These are phyloP conservation scores for Xylaria sp. DNA, from an alignment of 2,329 filamentous ascomycete species.

Conservation along the genomic window DNA sequence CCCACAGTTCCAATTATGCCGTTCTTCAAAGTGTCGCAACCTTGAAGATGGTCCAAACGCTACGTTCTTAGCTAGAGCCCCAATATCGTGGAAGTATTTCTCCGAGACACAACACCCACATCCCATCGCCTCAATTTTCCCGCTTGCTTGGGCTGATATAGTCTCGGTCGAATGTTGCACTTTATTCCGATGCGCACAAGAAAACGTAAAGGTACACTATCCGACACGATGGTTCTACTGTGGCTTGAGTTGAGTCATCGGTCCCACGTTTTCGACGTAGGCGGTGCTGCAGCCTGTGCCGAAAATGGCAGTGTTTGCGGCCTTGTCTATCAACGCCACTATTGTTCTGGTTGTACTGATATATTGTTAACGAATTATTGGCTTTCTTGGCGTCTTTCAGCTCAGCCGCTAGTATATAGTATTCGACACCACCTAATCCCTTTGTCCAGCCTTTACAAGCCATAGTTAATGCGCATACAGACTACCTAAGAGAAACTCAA, in stretches of 20 bases:
- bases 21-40: neutral
- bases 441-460: neutral
- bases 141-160: neutral
- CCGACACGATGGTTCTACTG: neutral
- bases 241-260: neutral
- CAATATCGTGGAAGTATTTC: conserved; percentile 15
- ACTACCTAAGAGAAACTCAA: neutral
- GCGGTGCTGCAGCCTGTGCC: neutral
- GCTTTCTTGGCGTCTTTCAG: neutral
- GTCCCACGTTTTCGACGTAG: neutral
- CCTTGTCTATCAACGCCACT: neutral
- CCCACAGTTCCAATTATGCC: neutral
- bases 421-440: neutral
- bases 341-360: neutral
- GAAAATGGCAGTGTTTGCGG: neutral
- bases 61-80: neutral
- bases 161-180: neutral
- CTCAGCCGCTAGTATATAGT: neutral
- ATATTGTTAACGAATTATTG: no score
- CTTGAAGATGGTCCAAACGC: neutral
- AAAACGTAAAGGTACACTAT: neutral
- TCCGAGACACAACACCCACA: conserved; percentile 13
- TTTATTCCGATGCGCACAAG: neutral
- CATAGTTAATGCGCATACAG: neutral
- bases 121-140: conserved; percentile 7